Conservation (phyloP, 1,139 yeast genomes). For the Scheffersomyces segobiensis region DNA sequence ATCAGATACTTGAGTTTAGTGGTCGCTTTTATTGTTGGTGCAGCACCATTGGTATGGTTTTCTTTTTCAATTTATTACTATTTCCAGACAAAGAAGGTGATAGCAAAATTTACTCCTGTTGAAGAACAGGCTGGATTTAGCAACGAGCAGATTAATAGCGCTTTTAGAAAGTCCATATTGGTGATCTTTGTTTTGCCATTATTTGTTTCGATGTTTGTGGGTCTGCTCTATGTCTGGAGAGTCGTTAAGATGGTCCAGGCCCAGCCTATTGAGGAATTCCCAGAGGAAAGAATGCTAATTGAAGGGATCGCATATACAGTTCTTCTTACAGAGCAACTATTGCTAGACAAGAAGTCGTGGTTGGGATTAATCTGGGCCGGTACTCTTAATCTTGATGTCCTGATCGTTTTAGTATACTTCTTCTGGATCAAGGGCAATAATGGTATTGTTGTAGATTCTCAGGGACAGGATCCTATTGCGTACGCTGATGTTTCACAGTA, state of each 20-base stretch:
- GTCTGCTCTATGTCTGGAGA: background rate
- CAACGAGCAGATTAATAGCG: slow-evolving; percentile 21
- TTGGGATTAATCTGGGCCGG: slow-evolving; percentile 13
- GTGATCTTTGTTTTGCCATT: slow-evolving; percentile 33
- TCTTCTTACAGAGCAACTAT: background rate
- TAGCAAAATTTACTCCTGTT: slow-evolving; percentile 34
- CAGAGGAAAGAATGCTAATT: background rate
- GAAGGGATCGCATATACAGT: background rate
- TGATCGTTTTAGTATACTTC: slow-evolving; percentile 25
- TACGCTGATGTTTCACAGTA: slow-evolving; percentile 19
- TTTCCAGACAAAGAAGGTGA: slow-evolving; percentile 28
- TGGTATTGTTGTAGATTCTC: slow-evolving; percentile 30
- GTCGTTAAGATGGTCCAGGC: slow-evolving; percentile 2
- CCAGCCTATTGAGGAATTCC: background rate
- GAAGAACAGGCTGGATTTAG: slow-evolving; percentile 19
- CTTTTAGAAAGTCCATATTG: slow-evolving; percentile 31
- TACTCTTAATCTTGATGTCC: slow-evolving; percentile 16
- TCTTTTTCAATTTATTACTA: slow-evolving; percentile 17
- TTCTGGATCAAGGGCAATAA: slow-evolving; percentile 39
- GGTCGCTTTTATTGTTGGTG: background rate
- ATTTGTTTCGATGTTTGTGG: slow-evolving; percentile 12
- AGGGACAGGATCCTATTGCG: slow-evolving; percentile 17
- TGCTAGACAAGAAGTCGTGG: background rate
- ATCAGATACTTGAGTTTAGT: background rate
- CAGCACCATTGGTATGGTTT: background rate